Evolutionary conservation across 352 stramenopile genomes (phyloP), one percentile per base, ranked within the genome.

Genomic region (Blastocystis sp.): DNA sequence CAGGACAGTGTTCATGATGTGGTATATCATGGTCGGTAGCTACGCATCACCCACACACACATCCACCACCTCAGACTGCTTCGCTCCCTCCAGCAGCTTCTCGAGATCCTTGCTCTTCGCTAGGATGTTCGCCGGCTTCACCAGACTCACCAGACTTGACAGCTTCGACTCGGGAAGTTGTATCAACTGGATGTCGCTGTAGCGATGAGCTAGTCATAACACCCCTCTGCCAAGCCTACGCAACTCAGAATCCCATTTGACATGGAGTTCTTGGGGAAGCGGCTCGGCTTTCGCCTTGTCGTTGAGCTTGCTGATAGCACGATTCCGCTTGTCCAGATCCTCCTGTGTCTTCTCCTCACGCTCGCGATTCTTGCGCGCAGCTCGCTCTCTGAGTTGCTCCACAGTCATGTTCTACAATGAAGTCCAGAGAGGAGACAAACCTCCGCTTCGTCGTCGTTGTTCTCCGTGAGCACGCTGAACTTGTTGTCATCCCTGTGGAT

Each of bases 341-440:
- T 62, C 45, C 18, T 41, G 50, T 45, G 24, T 81, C 70, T 81
- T 20, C 55, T 81, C 70, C 16, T 64, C 45, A 1, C 20, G 16
- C 34, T 39, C 24, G 16, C 34, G 43, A 26, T 62, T 81, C 70
- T 81, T 81, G n/a, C 65, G 7, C 18, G 70, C 70, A 30, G 70
- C 70, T 26, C 70, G 70, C 45, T 65, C 34, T 47, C 65, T 81
- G 45, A 81, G 43, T 26, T 81, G n/a, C 26, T 81, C 70, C 70
- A 81, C 34, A 18, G 45, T 66, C 26, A 81, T 5, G 37, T 62
- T 81, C 68, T 79, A 55, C 30, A n/a, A 34, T 34, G 30, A 34
- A 34, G 30, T 34, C 30, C 1, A 34, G 30, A 34, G 30, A 34
- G 30, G 30, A 34, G 30, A 34, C 30, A 34, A 34, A 30, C 54